Conservation (phyloP, 257 asterid species). For the Solanum pimpinellifolium region DNA sequence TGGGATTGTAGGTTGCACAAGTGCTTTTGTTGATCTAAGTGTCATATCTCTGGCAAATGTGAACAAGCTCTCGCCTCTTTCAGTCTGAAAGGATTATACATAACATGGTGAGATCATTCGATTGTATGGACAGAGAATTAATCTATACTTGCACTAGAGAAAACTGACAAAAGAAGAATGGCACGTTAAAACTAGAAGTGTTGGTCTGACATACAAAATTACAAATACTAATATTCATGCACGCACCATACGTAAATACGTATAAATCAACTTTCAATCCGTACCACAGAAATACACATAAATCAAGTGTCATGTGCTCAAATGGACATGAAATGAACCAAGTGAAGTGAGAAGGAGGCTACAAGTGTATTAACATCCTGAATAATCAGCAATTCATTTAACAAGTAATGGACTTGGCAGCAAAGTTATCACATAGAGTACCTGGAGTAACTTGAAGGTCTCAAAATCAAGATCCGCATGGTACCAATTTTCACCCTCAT, state of each 20-base stretch:
- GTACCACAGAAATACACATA: not conserved
- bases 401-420: not conserved
- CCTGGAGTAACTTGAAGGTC: constrained; percentile 91
- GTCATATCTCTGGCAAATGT: constrained; percentile 96
- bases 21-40: constrained; percentile 73
- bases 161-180: not conserved
- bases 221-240: not conserved
- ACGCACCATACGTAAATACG: not conserved
- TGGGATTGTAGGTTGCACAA: constrained; percentile 44
- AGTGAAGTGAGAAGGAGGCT: not conserved
- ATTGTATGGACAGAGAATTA: not conserved
- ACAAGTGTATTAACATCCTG: not conserved
- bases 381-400: not conserved
- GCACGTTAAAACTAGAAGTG: not conserved
- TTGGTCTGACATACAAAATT: not conserved
- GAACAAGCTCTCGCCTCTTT: constrained; percentile 94
- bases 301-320: not conserved
- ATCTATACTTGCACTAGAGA: not conserved
- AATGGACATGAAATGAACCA: not conserved
- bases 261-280: not conserved
- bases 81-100: constrained; percentile 37
- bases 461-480: constrained; percentile 98
- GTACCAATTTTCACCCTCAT: constrained; percentile 79
- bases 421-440: constrained; percentile 2
- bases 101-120: not conserved